phyloP scores from a whole-genome alignment of 2,329 filamentous ascomycete genomes.

The Hypoxylon sp. region DNA sequence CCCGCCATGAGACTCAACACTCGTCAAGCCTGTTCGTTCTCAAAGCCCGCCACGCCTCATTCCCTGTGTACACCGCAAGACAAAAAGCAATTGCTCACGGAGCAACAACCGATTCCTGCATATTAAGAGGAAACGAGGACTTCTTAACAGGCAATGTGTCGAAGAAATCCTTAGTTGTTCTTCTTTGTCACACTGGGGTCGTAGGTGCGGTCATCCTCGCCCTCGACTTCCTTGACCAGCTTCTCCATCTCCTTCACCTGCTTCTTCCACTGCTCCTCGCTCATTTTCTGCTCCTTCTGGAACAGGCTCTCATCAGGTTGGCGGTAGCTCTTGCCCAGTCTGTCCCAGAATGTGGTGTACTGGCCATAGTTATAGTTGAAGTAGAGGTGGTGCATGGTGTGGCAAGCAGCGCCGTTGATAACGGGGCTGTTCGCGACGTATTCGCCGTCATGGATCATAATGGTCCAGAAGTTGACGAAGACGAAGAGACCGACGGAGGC shows the following conservation, averaged over 20 bases:
- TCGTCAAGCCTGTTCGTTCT: slow-evolving; percentile 23
- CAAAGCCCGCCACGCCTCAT: slow-evolving; percentile 17
- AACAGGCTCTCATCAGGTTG: slow-evolving; percentile 90
- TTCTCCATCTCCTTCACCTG: slow-evolving; percentile 83
- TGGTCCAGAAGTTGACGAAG: slow-evolving; percentile 97
- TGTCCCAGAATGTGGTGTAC: slow-evolving; percentile 93
- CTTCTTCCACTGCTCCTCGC: slow-evolving; percentile 81
- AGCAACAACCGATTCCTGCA: slow-evolving; percentile 3
- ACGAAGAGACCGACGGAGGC: slow-evolving; percentile 88
- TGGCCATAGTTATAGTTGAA: slow-evolving; percentile 96
- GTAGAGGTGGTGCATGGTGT: slow-evolving; percentile 90
- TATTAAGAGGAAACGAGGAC: neutral
- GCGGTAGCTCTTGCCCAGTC: slow-evolving; percentile 87
- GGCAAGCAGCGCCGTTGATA: slow-evolving; percentile 95
- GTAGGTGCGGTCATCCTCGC: slow-evolving; percentile 68
- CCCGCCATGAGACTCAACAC: slow-evolving; percentile 6
- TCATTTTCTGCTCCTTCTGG: slow-evolving; percentile 88
- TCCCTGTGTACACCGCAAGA: neutral
- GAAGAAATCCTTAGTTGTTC: slow-evolving; percentile 54
- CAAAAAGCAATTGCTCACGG: slow-evolving; percentile 5
- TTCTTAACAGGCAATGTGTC: neutral
- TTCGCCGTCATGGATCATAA: slow-evolving; percentile 96
- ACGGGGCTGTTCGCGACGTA: slow-evolving; percentile 92
- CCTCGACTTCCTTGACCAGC: slow-evolving; percentile 80
- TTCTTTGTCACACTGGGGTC: slow-evolving; percentile 62